These are phyloP conservation scores for Colletotrichum eremochloae DNA, from an alignment of 2,329 filamentous ascomycete species.

Conservation along the genomic window DNA sequence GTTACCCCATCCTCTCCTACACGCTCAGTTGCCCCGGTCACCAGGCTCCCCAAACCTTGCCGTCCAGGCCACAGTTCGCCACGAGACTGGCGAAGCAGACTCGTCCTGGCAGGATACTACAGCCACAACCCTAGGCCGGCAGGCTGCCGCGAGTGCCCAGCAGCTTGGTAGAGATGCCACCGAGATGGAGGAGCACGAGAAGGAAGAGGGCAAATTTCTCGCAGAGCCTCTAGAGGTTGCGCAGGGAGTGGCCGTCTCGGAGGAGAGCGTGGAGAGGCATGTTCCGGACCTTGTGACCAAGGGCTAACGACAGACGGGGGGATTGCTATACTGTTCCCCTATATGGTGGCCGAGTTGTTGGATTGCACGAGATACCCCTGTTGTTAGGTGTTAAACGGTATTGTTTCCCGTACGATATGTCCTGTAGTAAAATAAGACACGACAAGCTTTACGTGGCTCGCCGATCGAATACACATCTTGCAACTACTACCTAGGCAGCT, in stretches of 20 bases:
- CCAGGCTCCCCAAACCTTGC: slow-evolving; percentile 23
- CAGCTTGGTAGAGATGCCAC: background rate
- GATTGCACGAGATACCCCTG: slow-evolving; percentile 23
- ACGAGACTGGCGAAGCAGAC: slow-evolving; percentile 13
- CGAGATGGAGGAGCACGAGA: slow-evolving; percentile 51
- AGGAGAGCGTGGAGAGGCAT: slow-evolving; percentile 66
- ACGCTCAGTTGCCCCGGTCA: slow-evolving; percentile 35
- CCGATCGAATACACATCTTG: background rate
- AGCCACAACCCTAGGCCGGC: background rate
- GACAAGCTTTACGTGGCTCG: background rate
- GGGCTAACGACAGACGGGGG: slow-evolving; percentile 35
- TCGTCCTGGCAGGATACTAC: slow-evolving; percentile 27
- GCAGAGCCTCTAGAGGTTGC: slow-evolving; percentile 61
- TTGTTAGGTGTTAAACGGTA: slow-evolving; percentile 1
- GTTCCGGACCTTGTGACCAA: slow-evolving; percentile 59
- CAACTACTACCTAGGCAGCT: background rate
- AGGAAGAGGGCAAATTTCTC: slow-evolving; percentile 50
- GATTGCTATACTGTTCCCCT: background rate
- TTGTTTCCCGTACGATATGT: slow-evolving; percentile 13
- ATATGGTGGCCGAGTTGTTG: slow-evolving; percentile 23
- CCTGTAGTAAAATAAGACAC: slow-evolving; percentile 6
- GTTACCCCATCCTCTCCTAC: background rate
- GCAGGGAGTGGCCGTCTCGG: slow-evolving; percentile 67
- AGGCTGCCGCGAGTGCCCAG: background rate
- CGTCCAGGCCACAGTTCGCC: background rate